Evolutionary conservation across 352 stramenopile species (phyloP).

Genomic region (Phytopythium oedochilum): DNA sequence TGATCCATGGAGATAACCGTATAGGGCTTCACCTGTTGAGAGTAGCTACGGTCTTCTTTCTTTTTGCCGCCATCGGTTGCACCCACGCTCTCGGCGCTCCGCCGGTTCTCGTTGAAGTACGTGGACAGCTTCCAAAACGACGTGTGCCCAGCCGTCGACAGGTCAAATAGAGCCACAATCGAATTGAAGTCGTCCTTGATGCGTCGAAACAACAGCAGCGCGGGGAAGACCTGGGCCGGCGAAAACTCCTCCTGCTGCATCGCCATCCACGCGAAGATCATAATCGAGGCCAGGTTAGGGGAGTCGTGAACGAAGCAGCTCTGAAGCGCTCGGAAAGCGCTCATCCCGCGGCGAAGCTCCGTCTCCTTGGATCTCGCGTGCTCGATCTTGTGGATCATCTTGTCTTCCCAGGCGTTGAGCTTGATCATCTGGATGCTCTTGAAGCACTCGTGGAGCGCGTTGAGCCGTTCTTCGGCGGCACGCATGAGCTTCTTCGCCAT

Average conservation of each 20-base stretch:
- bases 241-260: conserved; percentile 21
- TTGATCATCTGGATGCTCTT: conserved; percentile 59
- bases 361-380: conserved; percentile 32
- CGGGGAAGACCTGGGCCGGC: conserved; percentile 27
- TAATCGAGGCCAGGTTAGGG: conserved; percentile 28
- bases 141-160: conserved; percentile 13
- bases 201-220: conserved; percentile 24
- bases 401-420: conserved; percentile 54
- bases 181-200: conserved; percentile 28
- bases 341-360: conserved; percentile 13
- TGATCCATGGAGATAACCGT: conserved; percentile 30
- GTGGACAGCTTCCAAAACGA: conserved; percentile 20
- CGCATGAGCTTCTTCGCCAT: conserved; percentile 18
- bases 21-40: conserved; percentile 1
- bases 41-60: neutral
- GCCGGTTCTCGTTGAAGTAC: conserved; percentile 11
- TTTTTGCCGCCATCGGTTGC: neutral
- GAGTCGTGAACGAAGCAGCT: conserved; percentile 25
- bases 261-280: conserved; percentile 33
- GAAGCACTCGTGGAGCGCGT: conserved; percentile 42
- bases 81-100: neutral
- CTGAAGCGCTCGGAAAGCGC: conserved; percentile 19
- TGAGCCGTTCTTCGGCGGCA: conserved; percentile 17
- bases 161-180: conserved; percentile 20
- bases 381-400: conserved; percentile 36